Percentiles rank a stretch among this genome's conserved stretches.
phyloP scores from a whole-genome alignment of 345 rosid species.

The Diplotaxis tenuifolia region DNA sequence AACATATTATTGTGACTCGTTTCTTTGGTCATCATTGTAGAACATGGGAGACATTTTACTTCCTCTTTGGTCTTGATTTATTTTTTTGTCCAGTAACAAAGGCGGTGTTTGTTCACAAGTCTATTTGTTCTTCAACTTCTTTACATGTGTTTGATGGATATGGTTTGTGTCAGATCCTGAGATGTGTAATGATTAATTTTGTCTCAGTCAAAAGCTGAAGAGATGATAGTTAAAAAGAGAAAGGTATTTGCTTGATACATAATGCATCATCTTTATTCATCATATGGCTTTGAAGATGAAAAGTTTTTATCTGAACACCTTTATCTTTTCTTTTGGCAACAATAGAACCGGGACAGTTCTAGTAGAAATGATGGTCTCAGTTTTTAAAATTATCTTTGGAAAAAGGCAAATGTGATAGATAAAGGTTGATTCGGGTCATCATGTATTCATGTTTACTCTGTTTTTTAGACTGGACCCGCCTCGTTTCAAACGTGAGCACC shows the following conservation, averaged over 20 bases:
- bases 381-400: background rate
- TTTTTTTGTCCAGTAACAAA: slow-evolving; percentile 26
- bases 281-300: background rate
- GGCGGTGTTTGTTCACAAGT: slow-evolving; percentile 15
- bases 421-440: background rate
- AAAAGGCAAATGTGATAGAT: background rate
- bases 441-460: background rate
- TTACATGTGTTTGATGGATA: slow-evolving; percentile 28
- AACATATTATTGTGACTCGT: slow-evolving; percentile 37
- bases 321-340: background rate
- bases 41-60: slow-evolving; percentile 28
- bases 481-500: background rate
- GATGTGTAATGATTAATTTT: slow-evolving; percentile 21
- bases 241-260: background rate
- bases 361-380: background rate
- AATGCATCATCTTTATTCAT: background rate
- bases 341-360: too few species aligned
- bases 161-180: slow-evolving; percentile 11
- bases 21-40: slow-evolving; percentile 19
- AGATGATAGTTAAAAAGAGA: background rate
- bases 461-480: background rate
- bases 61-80: slow-evolving; percentile 26
- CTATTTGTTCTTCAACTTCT: slow-evolving; percentile 20
- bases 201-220: slow-evolving; percentile 13
- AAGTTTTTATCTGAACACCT: background rate